A percentile compares a stretch with the other conserved stretches of the same genome.
Conservation (phyloP, 2,329 filamentous ascomycete species). For the Blastomyces silverae region DNA sequence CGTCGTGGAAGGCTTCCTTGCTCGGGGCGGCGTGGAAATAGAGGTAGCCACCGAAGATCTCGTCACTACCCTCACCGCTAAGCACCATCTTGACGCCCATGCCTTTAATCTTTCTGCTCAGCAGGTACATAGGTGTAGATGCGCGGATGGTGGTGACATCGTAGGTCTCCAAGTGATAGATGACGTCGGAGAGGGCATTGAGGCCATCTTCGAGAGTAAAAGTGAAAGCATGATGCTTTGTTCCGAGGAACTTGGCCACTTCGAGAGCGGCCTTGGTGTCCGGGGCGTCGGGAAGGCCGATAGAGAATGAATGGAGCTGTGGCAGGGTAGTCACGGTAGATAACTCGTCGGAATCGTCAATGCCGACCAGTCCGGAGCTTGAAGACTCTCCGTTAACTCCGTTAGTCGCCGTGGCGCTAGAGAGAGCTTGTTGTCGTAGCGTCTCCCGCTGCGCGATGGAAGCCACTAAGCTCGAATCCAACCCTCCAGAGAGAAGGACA, state of each 20-base stretch:
- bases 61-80: conserved; percentile 91
- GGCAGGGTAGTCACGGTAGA: conserved; percentile 86
- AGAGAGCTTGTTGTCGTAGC: conserved; percentile 58
- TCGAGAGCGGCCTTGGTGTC: conserved; percentile 88
- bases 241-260: conserved; percentile 93
- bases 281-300: conserved; percentile 85
- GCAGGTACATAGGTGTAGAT: conserved; percentile 96
- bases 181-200: conserved; percentile 93
- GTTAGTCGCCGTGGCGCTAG: conserved; percentile 44
- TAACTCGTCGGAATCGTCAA: conserved; percentile 85
- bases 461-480: conserved; percentile 92
- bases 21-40: conserved; percentile 96
- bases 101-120: conserved; percentile 98
- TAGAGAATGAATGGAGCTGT: conserved; percentile 97
- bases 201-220: conserved; percentile 97
- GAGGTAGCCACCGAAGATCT: conserved; percentile 96
- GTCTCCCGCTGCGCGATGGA: conserved; percentile 94
- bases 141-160: conserved; percentile 98
- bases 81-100: conserved; percentile 99
- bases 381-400: conserved; percentile 40
- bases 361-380: conserved; percentile 67
- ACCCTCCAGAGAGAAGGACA: conserved; percentile 85
- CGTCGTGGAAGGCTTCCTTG: conserved; percentile 88
- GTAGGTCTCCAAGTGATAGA: conserved; percentile 95
- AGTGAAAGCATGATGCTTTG: conserved; percentile 95